A percentile compares a stretch with the other conserved stretches of the same genome.
Conservation (phyloP, 305 asterid genomes). For the Solanum hybrid region DNA sequence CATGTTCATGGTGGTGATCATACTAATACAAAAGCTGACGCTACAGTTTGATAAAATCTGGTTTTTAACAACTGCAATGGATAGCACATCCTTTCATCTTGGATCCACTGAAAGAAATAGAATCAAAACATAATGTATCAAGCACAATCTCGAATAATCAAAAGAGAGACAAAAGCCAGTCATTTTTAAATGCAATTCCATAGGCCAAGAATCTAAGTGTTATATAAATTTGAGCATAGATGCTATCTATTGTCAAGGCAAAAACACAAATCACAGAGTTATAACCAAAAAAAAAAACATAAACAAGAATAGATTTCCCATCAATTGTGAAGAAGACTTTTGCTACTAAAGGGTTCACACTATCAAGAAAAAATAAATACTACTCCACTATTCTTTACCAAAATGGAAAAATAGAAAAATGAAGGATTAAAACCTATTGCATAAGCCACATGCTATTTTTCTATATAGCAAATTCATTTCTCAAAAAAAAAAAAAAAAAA, state of each 20-base stretch:
- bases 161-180: not conserved
- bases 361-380: not conserved
- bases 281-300: not conserved
- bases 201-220: not conserved
- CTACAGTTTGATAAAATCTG: conserved; percentile 6
- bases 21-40: conserved; percentile 1
- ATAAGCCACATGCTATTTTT: not conserved
- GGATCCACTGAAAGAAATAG: conserved; percentile 11
- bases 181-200: not conserved
- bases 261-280: not conserved
- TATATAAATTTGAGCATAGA: not conserved
- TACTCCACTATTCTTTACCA: not conserved
- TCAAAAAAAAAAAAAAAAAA: not conserved
- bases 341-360: not conserved
- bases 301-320: not conserved
- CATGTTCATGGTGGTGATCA: conserved; percentile 26
- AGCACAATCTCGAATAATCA: not conserved
- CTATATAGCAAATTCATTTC: not conserved
- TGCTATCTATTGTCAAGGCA: not conserved
- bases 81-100: conserved; percentile 16
- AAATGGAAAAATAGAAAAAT: not conserved
- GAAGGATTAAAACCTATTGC: not conserved
- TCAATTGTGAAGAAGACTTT: not conserved
- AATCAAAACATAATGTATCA: not conserved
- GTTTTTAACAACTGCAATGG: conserved; percentile 6